A percentile compares a stretch with the other conserved stretches of the same genome.
Conservation (phyloP, 306 rosid genomes). For the Cucumis hystrix region DNA sequence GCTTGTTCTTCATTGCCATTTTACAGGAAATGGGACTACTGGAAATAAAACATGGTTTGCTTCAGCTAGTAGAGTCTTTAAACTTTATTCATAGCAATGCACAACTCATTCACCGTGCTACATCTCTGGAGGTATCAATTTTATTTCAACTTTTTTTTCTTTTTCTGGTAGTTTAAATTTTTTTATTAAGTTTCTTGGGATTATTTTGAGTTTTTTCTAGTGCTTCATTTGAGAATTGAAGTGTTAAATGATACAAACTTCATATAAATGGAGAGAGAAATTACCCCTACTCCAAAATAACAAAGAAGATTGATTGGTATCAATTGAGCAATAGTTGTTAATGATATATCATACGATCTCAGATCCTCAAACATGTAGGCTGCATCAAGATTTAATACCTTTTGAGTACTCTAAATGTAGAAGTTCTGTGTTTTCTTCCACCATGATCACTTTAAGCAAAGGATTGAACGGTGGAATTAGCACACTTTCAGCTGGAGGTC, state of each 20-base stretch:
- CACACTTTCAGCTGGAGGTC: no score
- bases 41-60: conserved; percentile 97
- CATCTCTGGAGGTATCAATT: conserved; percentile 73
- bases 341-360: background rate
- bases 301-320: background rate
- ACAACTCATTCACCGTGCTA: conserved; percentile 72
- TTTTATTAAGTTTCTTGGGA: background rate
- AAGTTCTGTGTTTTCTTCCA: no score
- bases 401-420: no score
- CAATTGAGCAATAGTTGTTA: background rate
- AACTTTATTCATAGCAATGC: conserved; percentile 92
- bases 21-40: conserved; percentile 75
- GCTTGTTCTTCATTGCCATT: background rate
- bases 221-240: background rate
- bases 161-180: background rate
- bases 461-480: no score
- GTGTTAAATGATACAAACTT: background rate
- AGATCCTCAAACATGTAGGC: background rate
- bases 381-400: background rate
- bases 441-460: no score
- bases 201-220: background rate
- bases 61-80: conserved; percentile 83
- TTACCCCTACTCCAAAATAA: background rate
- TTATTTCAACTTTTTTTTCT: background rate
- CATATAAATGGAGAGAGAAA: background rate